These are phyloP conservation scores for Cochliopodium minus DNA, from an alignment of 208 protist genomes.

Conservation along the genomic window DNA sequence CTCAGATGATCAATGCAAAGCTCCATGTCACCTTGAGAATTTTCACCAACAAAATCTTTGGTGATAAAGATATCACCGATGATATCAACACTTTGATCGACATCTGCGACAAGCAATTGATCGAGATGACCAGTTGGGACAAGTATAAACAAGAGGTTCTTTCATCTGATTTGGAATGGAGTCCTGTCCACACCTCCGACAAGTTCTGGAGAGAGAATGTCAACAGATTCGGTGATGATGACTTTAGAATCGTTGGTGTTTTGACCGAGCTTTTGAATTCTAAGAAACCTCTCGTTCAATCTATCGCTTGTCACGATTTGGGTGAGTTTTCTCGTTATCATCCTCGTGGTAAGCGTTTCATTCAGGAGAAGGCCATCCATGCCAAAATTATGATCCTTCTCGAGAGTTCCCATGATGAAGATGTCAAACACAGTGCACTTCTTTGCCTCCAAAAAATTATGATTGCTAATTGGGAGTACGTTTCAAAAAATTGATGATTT, in stretches of 20 bases:
- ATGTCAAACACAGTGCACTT: not conserved
- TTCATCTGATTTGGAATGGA: conserved; percentile 61
- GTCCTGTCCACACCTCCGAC: conserved; percentile 61
- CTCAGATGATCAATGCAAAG: no score
- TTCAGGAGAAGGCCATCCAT: conserved; percentile 39
- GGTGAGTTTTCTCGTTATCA: conserved; percentile 71
- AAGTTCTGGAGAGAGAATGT: conserved; percentile 79
- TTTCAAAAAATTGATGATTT: no score
- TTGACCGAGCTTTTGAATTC: conserved; percentile 52
- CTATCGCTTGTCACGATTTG: conserved; percentile 62
- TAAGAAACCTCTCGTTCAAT: conserved; percentile 40
- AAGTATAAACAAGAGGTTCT: conserved; percentile 68
- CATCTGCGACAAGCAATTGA: conserved; percentile 55
- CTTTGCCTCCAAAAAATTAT: conserved; percentile 7
- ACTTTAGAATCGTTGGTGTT: conserved; percentile 63
- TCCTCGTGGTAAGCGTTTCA: conserved; percentile 50
- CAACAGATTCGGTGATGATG: conserved; percentile 56
- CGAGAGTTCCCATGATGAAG: not conserved
- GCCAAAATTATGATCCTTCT: not conserved
- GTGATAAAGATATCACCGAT: conserved; percentile 57
- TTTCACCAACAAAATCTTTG: no score
- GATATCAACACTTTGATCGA: conserved; percentile 42
- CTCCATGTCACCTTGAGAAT: no score
- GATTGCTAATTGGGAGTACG: not conserved
- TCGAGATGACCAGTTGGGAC: conserved; percentile 63